Conservation (phyloP, 495 filamentous ascomycete species). For the Aspergillus bertholletiae region DNA sequence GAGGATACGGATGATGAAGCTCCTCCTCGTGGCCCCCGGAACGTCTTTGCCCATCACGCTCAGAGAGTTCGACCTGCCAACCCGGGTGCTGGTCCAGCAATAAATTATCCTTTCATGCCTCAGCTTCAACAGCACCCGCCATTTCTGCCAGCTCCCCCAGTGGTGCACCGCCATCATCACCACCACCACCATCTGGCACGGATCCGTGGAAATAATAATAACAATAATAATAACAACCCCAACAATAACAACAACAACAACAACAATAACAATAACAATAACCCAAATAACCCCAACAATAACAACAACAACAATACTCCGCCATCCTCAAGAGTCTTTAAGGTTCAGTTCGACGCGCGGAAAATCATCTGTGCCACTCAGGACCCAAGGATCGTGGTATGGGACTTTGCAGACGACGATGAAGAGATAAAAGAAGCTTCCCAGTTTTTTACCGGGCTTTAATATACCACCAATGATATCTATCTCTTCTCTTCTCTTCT, state of each 20-base stretch:
- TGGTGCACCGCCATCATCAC: no score
- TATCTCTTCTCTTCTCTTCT: background rate
- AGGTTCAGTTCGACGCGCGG: slow-evolving; percentile 92
- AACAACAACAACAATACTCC: slow-evolving; percentile 2
- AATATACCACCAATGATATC: background rate
- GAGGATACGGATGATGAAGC: background rate
- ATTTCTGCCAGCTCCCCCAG: no score
- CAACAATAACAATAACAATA: background rate
- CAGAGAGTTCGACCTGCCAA: background rate
- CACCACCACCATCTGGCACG: no score
- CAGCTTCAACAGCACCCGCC: background rate
- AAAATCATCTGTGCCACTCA: slow-evolving; percentile 94
- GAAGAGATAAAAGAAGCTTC: slow-evolving; percentile 75
- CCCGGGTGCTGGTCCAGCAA: background rate
- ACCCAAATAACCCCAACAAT: slow-evolving; percentile 2
- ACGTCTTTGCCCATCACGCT: slow-evolving; percentile 23
- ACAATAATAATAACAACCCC: slow-evolving; percentile 9
- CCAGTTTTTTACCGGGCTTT: slow-evolving; percentile 62
- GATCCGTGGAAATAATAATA: no score
- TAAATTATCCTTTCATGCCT: background rate
- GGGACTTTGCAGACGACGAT: slow-evolving; percentile 96
- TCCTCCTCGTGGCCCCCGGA: slow-evolving; percentile 11
- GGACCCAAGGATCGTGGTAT: slow-evolving; percentile 86
- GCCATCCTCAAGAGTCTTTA: slow-evolving; percentile 75
- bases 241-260: background rate